A percentile compares a stretch with the other conserved stretches of the same genome.
Evolutionary conservation across 148 eudicot species (phyloP).

Genomic region (Hydrangea macrophylla): DNA sequence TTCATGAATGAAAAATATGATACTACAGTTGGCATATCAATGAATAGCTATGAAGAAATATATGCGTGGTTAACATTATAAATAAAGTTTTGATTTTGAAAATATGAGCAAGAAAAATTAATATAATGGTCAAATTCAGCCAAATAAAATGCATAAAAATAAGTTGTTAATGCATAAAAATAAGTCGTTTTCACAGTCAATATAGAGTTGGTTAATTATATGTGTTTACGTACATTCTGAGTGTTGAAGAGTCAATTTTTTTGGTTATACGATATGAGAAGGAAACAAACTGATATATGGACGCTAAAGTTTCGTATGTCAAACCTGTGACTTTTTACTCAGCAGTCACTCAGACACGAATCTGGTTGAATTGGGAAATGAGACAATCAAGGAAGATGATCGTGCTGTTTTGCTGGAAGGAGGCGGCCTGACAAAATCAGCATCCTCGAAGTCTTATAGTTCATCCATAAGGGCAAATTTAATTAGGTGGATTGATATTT

Average conservation of each 20-base stretch:
- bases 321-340: conserved; percentile 20
- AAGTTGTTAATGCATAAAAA: not conserved
- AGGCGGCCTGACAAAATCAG: conserved; percentile 83
- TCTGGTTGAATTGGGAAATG: conserved; percentile 74
- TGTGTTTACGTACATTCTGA: not conserved
- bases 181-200: not conserved
- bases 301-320: conserved; percentile 9
- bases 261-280: not conserved
- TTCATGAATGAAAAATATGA: too few species aligned
- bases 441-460: conserved; percentile 52
- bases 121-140: too few species aligned
- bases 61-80: too few species aligned
- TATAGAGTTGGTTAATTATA: not conserved
- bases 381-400: conserved; percentile 71
- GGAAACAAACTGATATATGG: not conserved
- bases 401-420: conserved; percentile 85
- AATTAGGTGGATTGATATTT: conserved; percentile 50
- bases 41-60: too few species aligned
- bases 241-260: not conserved
- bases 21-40: too few species aligned
- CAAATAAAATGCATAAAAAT: too few species aligned
- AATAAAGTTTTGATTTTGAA: too few species aligned
- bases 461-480: conserved; percentile 66
- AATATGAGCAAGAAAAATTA: too few species aligned
- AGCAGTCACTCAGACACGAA: conserved; percentile 88